A percentile compares a stretch with the other conserved stretches of the same genome.
Conservation (phyloP, 73 alveolate genomes). For the Paramecium biaurelia region DNA sequence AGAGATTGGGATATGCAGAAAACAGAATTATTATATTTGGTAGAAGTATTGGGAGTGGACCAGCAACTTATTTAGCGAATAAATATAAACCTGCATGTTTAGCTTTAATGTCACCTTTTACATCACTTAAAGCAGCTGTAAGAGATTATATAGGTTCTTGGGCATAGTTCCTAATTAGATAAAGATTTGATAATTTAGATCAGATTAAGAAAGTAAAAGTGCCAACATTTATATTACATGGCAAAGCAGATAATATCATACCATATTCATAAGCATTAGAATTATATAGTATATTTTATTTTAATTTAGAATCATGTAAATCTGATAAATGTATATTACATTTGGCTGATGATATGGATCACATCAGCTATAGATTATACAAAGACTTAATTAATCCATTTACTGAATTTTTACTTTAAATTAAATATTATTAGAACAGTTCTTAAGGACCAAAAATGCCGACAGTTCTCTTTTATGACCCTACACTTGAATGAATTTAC, state of each 20-base stretch:
- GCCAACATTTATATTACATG: conserved; percentile 68
- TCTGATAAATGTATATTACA: conserved; percentile 87
- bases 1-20: conserved; percentile 55
- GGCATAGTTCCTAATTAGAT: conserved; percentile 57
- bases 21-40: conserved; percentile 75
- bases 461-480: conserved; percentile 18
- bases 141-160: conserved; percentile 64
- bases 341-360: conserved; percentile 80
- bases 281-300: not conserved
- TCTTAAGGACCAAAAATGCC: not conserved
- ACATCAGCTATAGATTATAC: conserved; percentile 66
- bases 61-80: conserved; percentile 73
- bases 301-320: conserved; percentile 68
- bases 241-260: conserved; percentile 63
- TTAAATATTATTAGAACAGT: not conserved
- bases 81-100: conserved; percentile 63
- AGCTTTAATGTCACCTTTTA: conserved; percentile 81
- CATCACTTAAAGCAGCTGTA: conserved; percentile 70
- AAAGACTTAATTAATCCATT: conserved; percentile 45
- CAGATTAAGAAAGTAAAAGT: conserved; percentile 67
- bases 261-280: conserved; percentile 69
- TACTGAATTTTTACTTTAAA: not conserved
- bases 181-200: conserved; percentile 70
- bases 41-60: conserved; percentile 81
- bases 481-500: not conserved